Base-by-base conservation (phyloP, 805 yeast genomes). In the Wickerhamomyces bovis region DNA sequence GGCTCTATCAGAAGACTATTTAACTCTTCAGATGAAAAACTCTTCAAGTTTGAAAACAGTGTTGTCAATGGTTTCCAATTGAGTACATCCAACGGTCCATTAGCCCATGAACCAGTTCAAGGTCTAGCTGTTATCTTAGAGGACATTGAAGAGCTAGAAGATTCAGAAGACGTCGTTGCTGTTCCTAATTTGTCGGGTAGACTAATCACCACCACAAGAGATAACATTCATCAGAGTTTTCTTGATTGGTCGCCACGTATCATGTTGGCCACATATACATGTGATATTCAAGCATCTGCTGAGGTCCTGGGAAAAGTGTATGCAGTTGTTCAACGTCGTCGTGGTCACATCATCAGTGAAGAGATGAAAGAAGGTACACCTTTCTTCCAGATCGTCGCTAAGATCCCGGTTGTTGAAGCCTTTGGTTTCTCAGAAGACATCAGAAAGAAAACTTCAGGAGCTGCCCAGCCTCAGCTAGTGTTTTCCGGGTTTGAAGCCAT, bases 281-380 rank as follows among this genome's bases (percentile, higher is more conserved):
- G 97, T 71, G 97, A 92, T 54, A 87, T 94, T 54, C 99, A 94
- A 66, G 94, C 98, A 0, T 78, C 95, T 2, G 80, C 96, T 0
- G 99, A 94, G 53, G 97, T 89, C 0, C 71, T 94, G 44, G 99
- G 99, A 39, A 89, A 87, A 62, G 98, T 94, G 0, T 94, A 94
- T 61, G 94, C 89, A 0, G 98, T 92, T 18, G 88, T 94, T 21
- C 96, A 95, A 53, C 80, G 80, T 57, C 76, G 97, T 58, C 83
- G 86, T 36, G 99, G 99, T 25, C 69, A 77, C 44, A 86, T 94
- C 46, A 76, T 84, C 2, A 78, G 89, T 4, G 99, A 94, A 65
- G 99, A 94, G 62, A 81, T 94, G 88, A 90, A 94, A 60, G 99
- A 94, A 63, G 99, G 99, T 10, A 94, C 99, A 0, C 97, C 98